Conservation (phyloP, 139 green algal species). For the Yamagishiella unicocca region DNA sequence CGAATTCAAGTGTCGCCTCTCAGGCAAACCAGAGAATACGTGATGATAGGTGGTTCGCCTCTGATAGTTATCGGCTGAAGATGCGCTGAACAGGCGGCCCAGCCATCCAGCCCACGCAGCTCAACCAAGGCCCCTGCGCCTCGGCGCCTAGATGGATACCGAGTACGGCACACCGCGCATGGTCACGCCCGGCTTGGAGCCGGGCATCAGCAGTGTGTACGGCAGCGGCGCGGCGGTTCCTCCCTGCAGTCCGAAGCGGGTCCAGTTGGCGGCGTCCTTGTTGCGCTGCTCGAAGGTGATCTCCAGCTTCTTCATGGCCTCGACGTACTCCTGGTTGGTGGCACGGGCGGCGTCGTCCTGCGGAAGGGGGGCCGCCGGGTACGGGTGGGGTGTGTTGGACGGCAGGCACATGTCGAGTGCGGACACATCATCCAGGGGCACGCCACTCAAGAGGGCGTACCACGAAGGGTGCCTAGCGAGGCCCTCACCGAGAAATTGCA, state of each 20-base stretch:
- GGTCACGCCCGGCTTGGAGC: constrained; percentile 31
- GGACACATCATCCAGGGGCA: too few species aligned
- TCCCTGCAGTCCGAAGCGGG: neutral
- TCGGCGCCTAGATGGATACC: constrained; percentile 49
- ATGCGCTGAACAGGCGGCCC: too few species aligned
- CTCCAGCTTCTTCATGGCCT: constrained; percentile 28
- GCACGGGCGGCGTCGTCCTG: constrained; percentile 33
- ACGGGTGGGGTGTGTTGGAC: too few species aligned
- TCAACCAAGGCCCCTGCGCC: too few species aligned
- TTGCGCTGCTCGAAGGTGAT: constrained; percentile 39
- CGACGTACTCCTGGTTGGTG: constrained; percentile 22
- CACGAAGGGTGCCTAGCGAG: neutral
- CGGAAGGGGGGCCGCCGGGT: too few species aligned
- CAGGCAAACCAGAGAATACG: too few species aligned
- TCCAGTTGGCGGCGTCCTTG: too few species aligned
- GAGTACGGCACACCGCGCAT: constrained; percentile 51
- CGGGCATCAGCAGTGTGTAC: constrained; percentile 51
- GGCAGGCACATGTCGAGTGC: neutral
- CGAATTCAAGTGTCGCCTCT: too few species aligned
- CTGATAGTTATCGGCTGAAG: too few species aligned
- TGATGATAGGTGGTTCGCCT: too few species aligned
- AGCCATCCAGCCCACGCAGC: too few species aligned
- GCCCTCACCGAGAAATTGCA: too few species aligned
- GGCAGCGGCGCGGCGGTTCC: constrained; percentile 14
- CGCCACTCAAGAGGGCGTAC: neutral